A percentile compares a stretch with the other conserved stretches of the same genome.
These are phyloP conservation scores for Malus sylvestris DNA, from an alignment of 306 rosid genomes.

Conservation along the genomic window DNA sequence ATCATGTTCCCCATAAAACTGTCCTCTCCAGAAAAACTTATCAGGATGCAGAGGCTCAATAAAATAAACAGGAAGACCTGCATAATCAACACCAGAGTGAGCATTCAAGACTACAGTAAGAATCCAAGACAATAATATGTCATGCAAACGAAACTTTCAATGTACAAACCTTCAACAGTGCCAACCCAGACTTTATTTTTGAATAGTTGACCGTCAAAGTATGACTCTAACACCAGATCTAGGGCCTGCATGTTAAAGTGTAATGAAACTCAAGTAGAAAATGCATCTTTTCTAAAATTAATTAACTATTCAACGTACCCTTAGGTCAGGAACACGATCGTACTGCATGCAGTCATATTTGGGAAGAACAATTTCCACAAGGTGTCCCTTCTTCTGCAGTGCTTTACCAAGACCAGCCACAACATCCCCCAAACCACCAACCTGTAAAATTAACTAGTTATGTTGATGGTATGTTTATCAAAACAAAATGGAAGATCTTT, in stretches of 20 bases:
- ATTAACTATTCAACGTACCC: constrained; percentile 44
- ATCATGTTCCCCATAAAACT: constrained; percentile 73
- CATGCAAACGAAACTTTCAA: constrained; percentile 12
- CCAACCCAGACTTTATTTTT: constrained; percentile 93
- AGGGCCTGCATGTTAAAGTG: constrained; percentile 46
- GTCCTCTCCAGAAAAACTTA: constrained; percentile 80
- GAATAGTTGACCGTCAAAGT: constrained; percentile 72
- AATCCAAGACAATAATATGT: constrained; percentile 8
- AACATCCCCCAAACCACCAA: constrained; percentile 97
- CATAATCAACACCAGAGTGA: constrained; percentile 21
- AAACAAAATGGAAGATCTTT: not conserved
- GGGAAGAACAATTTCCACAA: constrained; percentile 89
- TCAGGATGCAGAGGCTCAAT: constrained; percentile 93
- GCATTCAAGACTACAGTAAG: constrained; percentile 21
- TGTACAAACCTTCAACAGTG: constrained; percentile 65
- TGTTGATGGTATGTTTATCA: not conserved
- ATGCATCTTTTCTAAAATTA: not conserved
- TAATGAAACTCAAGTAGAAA: constrained; percentile 7
- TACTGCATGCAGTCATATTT: constrained; percentile 89
- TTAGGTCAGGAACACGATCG: constrained; percentile 47
- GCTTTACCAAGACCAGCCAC: constrained; percentile 85
- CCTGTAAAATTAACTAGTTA: constrained; percentile 42
- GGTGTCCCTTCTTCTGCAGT: constrained; percentile 87
- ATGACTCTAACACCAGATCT: constrained; percentile 66
- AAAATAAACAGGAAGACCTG: constrained; percentile 97